Conservation (phyloP, 108 stramenopile genomes). For the Cyclotella cryptica region DNA sequence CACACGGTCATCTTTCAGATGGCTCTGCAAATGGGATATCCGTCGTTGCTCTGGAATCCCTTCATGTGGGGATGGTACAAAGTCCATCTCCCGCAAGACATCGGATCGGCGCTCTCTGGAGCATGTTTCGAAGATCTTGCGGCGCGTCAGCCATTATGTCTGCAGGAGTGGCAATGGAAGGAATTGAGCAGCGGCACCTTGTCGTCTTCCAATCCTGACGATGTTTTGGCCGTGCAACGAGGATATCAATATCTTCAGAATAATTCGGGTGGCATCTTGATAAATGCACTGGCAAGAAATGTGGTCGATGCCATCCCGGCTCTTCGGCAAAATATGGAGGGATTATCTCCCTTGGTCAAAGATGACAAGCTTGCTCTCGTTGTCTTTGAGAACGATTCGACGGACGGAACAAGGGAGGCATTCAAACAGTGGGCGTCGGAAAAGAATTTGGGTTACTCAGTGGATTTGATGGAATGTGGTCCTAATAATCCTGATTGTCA, state of each 20-base stretch:
- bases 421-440: conserved; percentile 49
- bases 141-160: conserved; percentile 33
- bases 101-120: conserved; percentile 21
- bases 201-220: conserved; percentile 50
- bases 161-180: conserved; percentile 46
- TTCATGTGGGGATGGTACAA: conserved; percentile 53
- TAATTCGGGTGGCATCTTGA: conserved; percentile 43
- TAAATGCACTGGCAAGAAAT: conserved; percentile 60
- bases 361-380: conserved; percentile 50
- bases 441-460: conserved; percentile 31
- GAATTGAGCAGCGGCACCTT: conserved; percentile 46
- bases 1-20: conserved; percentile 25
- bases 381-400: conserved; percentile 61
- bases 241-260: conserved; percentile 52
- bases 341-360: conserved; percentile 47
- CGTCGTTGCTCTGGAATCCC: conserved; percentile 46
- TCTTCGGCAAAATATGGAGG: conserved; percentile 51
- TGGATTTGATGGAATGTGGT: conserved; percentile 59
- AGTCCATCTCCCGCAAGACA: conserved; percentile 34
- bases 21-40: conserved; percentile 46
- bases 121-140: conserved; percentile 40
- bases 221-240: conserved; percentile 52
- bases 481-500: conserved; percentile 52
- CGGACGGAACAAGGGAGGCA: conserved; percentile 51
- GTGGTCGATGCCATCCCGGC: conserved; percentile 48